Evolutionary conservation across 306 rosid genomes (phyloP).

Genomic region (Amphicarpaea edgeworthii): DNA sequence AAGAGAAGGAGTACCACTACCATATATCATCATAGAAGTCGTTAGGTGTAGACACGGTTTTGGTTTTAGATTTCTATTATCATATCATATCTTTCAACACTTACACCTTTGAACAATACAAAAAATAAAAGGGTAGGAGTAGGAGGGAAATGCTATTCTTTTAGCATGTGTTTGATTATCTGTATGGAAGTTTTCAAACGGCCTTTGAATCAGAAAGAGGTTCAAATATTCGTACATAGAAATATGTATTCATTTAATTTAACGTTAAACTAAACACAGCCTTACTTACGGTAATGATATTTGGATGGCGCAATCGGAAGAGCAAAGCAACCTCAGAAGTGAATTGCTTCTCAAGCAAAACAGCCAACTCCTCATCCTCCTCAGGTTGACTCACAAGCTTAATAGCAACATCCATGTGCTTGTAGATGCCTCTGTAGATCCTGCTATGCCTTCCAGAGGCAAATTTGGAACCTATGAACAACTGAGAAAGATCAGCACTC

Average conservation of each 20-base stretch:
- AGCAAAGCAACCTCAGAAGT: slow-evolving; percentile 91
- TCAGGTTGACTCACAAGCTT: slow-evolving; percentile 94
- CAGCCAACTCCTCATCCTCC: slow-evolving; percentile 82
- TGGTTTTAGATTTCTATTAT: background rate
- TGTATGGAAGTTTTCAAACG: too few relatives aligned
- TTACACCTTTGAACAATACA: background rate
- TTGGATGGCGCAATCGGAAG: slow-evolving; percentile 82
- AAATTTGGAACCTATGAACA: slow-evolving; percentile 84
- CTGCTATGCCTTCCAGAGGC: slow-evolving; percentile 95
- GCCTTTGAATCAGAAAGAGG: too few relatives aligned
- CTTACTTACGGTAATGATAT: slow-evolving; percentile 95
- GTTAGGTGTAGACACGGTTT: slow-evolving; percentile 17
- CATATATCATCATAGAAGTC: background rate
- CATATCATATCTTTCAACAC: background rate
- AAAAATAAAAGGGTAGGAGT: background rate
- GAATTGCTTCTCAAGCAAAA: slow-evolving; percentile 75
- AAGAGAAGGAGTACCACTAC: slow-evolving; percentile 14
- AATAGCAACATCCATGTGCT: slow-evolving; percentile 90
- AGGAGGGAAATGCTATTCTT: background rate
- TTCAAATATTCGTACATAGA: too few relatives aligned
- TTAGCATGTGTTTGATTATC: too few relatives aligned
- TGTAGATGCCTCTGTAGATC: slow-evolving; percentile 94
- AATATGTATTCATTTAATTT: too few relatives aligned
- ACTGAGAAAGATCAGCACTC: slow-evolving; percentile 95
- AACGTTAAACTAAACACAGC: too few relatives aligned